These are phyloP conservation scores for Sinapis alba DNA, from an alignment of 441 rosid genomes.

Conservation along the genomic window DNA sequence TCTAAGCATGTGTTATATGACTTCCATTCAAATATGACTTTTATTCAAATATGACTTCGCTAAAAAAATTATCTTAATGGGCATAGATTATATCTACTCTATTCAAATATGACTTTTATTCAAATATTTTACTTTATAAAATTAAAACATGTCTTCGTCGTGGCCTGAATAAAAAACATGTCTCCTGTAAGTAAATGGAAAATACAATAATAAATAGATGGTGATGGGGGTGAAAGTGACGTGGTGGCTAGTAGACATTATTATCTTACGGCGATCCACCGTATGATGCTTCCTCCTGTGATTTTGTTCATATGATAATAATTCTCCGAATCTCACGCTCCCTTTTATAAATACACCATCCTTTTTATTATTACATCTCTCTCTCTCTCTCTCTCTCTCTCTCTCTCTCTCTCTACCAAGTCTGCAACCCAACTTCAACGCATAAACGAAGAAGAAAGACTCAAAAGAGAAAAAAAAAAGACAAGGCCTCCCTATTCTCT, in stretches of 20 bases:
- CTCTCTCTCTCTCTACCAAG: too few relatives aligned
- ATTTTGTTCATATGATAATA: background rate
- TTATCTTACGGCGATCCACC: background rate
- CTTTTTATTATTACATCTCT: background rate
- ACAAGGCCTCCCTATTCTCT: conserved; percentile 35
- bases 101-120: too few relatives aligned
- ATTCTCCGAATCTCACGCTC: background rate
- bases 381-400: background rate
- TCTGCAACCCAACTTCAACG: background rate
- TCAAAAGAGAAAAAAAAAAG: background rate
- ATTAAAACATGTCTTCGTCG: background rate
- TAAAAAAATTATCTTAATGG: background rate
- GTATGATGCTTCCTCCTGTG: background rate
- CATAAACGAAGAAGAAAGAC: background rate
- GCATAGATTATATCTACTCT: background rate
- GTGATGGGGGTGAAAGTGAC: background rate
- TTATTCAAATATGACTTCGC: too few relatives aligned
- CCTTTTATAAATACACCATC: background rate
- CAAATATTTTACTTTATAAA: background rate
- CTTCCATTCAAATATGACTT: too few relatives aligned
- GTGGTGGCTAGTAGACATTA: background rate
- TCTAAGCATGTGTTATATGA: too few relatives aligned
- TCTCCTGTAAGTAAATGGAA: background rate
- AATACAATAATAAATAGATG: background rate
- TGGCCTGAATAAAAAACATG: background rate